Percentiles rank a stretch among this genome's conserved stretches.
These are phyloP conservation scores for Solanum stenotomum DNA, from an alignment of 257 asterid species.

Conservation along the genomic window DNA sequence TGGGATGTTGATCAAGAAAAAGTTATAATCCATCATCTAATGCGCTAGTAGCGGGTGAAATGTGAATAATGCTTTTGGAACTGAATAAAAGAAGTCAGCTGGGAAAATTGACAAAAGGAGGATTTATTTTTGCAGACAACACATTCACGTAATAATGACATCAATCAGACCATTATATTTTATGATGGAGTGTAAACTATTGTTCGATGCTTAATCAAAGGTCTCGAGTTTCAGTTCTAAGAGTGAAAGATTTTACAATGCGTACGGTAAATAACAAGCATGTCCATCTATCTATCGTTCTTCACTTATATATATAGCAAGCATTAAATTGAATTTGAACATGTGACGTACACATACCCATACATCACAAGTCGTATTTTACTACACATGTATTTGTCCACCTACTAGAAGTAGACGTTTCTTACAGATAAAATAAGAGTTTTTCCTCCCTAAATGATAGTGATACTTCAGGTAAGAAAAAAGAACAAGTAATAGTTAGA, in stretches of 20 bases:
- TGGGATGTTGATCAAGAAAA: not conserved
- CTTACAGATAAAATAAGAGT: not conserved
- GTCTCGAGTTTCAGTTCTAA: accelerated
- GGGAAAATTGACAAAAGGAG: not conserved
- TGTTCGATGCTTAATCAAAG: not conserved
- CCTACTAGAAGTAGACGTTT: not conserved
- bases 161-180: not conserved
- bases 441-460: not conserved
- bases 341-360: not conserved
- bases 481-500: not conserved
- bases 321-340: not conserved
- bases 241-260: not conserved
- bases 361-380: not conserved
- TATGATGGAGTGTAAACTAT: not conserved
- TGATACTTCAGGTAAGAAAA: not conserved
- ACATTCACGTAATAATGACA: not conserved
- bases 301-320: not conserved
- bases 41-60: not conserved
- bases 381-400: not conserved
- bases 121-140: too few relatives aligned
- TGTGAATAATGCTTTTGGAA: not conserved
- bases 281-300: not conserved
- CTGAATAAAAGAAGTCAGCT: not conserved
- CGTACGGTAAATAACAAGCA: not conserved
- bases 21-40: not conserved